Evolutionary conservation across 1,284 basidiomycete genomes (phyloP), one percentile per base, ranked within the genome.

Genomic region (Hypsizygus ulmarius): DNA sequence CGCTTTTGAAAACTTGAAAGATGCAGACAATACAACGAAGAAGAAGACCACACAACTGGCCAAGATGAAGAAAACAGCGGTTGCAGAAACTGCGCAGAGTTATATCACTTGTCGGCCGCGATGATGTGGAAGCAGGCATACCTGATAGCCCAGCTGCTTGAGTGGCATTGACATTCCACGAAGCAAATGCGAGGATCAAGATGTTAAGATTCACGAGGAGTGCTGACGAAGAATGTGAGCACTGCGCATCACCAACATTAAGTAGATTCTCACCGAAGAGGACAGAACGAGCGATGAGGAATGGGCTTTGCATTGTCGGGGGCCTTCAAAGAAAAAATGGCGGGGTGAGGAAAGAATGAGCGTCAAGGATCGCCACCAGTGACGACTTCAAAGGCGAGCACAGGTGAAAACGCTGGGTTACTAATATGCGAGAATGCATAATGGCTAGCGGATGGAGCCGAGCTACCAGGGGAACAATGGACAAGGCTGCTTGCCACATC

Each of bases 281-380:
- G 37, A 82, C 72, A 36, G 78, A 72, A 41, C 84, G 78, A 49
- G 76, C 59, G 49, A 81, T 65, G 48, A 85, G 62, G 61, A 87
- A 74, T 10, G 67, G 61, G 52, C 66, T 73, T 12, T 57, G 62
- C 66, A 69, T 69, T 27, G 61, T 52, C 16, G 43, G 10, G 29
- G 35, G 34, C 33, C 34, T 30, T 16, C n/a, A 9, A 30, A 38
- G 29, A 32, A 15, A 15, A 16, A 45, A 29, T 41, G 29, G 34
- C 34, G 33, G 47, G 41, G 39, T 15, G 15, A 37, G 45, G 48
- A 49, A 40, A 16, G 39, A 48, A 32, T 35, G 8, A 54, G 34
- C 34, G 36, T 28, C 32, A 45, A 42, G 38, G 41, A 49, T 52
- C 54, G 51, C 45, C 55, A 53, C 54, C 53, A 41, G 56, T 57